phyloP scores from a whole-genome alignment of 805 yeast species.

The Wilhelminamyces savonicus region DNA sequence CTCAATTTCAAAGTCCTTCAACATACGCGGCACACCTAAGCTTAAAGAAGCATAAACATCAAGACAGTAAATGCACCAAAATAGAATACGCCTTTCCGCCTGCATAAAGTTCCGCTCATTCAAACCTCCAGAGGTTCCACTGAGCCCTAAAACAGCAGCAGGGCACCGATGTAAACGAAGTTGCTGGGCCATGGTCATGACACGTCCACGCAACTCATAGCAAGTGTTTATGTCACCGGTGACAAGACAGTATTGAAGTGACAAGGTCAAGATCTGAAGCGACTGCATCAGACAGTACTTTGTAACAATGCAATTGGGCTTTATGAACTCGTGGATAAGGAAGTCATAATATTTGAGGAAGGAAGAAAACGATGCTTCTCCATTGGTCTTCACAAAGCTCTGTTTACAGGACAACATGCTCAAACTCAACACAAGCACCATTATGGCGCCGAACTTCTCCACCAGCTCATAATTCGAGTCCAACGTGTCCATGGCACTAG shows the following conservation, averaged over 20 bases:
- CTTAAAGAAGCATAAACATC: conserved; percentile 72
- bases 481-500: conserved; percentile 3
- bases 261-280: conserved; percentile 61
- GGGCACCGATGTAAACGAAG: conserved; percentile 82
- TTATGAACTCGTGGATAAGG: conserved; percentile 55
- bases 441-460: conserved; percentile 53
- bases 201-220: conserved; percentile 69
- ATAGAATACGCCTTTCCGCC: conserved; percentile 74
- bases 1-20: conserved; percentile 78
- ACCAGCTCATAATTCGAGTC: conserved; percentile 19
- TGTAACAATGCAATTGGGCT: conserved; percentile 51
- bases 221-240: conserved; percentile 69
- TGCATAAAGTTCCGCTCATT: conserved; percentile 56
- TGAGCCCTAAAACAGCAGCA: conserved; percentile 70
- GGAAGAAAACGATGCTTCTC: conserved; percentile 8
- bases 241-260: conserved; percentile 64
- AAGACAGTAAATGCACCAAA: conserved; percentile 77
- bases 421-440: conserved; percentile 43
- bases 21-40: conserved; percentile 74
- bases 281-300: conserved; percentile 59
- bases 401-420: conserved; percentile 39
- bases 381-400: conserved; percentile 10
- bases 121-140: conserved; percentile 16
- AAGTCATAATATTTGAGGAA: conserved; percentile 47
- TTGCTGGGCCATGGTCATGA: conserved; percentile 80